Percentiles rank a stretch among this genome's conserved stretches.
These are phyloP conservation scores for Solanum piurae DNA, from an alignment of 257 asterid genomes.

Conservation along the genomic window DNA sequence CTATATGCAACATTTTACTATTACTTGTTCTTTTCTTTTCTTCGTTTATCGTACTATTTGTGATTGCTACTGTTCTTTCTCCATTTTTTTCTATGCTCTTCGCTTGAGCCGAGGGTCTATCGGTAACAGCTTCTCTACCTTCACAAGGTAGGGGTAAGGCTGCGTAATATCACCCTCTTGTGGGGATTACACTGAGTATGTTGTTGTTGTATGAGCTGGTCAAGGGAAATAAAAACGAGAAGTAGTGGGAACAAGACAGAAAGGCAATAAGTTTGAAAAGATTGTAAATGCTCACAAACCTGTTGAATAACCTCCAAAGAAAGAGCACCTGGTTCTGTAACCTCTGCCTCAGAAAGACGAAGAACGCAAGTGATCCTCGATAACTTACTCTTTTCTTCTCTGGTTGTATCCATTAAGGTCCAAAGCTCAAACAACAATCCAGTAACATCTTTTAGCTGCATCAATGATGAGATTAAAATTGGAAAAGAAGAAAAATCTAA, in stretches of 20 bases:
- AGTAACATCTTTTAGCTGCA: conserved; percentile 7
- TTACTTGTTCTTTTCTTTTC: neutral
- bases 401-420: conserved; percentile 11
- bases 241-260: neutral
- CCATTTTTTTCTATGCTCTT: neutral
- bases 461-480: neutral
- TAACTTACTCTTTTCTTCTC: conserved; percentile 6
- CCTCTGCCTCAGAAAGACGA: conserved; percentile 1
- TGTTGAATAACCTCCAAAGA: conserved; percentile 2
- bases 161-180: neutral
- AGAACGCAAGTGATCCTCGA: neutral
- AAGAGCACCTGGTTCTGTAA: conserved; percentile 2
- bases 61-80: neutral
- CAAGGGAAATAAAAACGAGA: neutral
- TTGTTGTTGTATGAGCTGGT: neutral
- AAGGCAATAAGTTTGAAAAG: neutral
- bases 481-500: neutral
- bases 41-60: neutral
- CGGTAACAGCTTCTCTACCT: neutral
- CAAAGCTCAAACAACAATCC: conserved; percentile 5
- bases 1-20: neutral
- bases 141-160: neutral
- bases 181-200: neutral
- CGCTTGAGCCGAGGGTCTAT: neutral
- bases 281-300: neutral